These are phyloP conservation scores for Pleurotus tuber-regium DNA, from an alignment of 768 basidiomycete genomes.

Conservation along the genomic window DNA sequence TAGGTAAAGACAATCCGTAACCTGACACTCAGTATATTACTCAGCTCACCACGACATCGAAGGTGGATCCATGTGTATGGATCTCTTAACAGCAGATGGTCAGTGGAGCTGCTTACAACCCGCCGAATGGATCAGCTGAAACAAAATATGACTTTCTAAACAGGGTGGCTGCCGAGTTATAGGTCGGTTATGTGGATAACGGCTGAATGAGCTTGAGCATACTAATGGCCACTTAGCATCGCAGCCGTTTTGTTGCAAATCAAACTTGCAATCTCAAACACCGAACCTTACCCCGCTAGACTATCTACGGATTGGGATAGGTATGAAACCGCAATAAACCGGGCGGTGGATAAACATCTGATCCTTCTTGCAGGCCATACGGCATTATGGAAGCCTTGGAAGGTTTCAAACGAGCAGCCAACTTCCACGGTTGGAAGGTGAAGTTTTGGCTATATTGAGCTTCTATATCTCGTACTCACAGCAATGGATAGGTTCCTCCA, in stretches of 20 bases:
- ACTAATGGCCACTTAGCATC: constrained; percentile 36
- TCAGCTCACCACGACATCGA: constrained; percentile 8
- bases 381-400: constrained; percentile 53
- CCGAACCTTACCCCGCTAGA: constrained; percentile 62
- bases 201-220: too few relatives aligned
- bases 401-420: constrained; percentile 66
- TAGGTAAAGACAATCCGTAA: constrained; percentile 33
- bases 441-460: too few relatives aligned
- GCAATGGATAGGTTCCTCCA: neutral
- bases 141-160: too few relatives aligned
- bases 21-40: neutral
- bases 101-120: constrained; percentile 13
- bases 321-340: constrained; percentile 25
- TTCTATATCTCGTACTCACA: too few relatives aligned
- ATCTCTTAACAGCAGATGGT: constrained; percentile 65
- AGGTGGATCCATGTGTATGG: constrained; percentile 79
- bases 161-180: constrained; percentile 70
- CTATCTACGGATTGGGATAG: constrained; percentile 49
- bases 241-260: constrained; percentile 61
- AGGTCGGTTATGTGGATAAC: too few relatives aligned
- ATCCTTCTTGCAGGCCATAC: constrained; percentile 35
- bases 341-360: neutral
- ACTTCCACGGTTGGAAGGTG: constrained; percentile 63
- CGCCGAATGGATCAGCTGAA: too few relatives aligned
- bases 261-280: constrained; percentile 64